phyloP scores from a whole-genome alignment of 1,139 yeast species.

The Geotrichum siamense region DNA sequence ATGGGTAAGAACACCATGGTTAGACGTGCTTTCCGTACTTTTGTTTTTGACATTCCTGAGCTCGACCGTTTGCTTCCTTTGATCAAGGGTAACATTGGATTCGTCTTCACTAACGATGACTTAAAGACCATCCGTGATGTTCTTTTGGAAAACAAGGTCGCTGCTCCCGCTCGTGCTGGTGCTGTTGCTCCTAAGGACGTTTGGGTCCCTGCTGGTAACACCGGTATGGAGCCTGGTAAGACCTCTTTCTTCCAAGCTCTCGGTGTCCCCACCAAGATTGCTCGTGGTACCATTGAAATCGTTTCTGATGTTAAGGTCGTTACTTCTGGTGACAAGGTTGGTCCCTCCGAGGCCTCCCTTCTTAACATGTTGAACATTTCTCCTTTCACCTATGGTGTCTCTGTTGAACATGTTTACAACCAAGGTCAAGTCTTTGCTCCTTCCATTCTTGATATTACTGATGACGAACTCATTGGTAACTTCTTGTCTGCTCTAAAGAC shows the following conservation, averaged over 20 bases:
- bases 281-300: constrained; percentile 99
- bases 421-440: constrained; percentile 98
- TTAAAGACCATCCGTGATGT: constrained; percentile 86
- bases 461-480: constrained; percentile 89
- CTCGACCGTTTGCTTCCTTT: constrained; percentile 90
- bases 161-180: constrained; percentile 99
- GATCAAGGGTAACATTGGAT: constrained; percentile 98
- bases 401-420: constrained; percentile 95
- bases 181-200: constrained; percentile 98
- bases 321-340: constrained; percentile 77
- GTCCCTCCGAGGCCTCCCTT: constrained; percentile 98
- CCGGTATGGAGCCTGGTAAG: constrained; percentile 99
- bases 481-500: constrained; percentile 86
- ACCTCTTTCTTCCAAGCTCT: constrained; percentile 99
- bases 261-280: constrained; percentile 99
- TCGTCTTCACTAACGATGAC: constrained; percentile 96
- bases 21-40: constrained; percentile 98
- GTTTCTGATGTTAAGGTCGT: constrained; percentile 96
- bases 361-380: constrained; percentile 99
- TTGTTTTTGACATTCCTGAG: constrained; percentile 89
- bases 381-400: constrained; percentile 98
- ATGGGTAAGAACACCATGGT: constrained; percentile 99
- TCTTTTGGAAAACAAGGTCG: constrained; percentile 86
- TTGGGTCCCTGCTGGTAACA: constrained; percentile 98
- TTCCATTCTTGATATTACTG: constrained; percentile 95